These are phyloP conservation scores for Termitomyces eurrhizus DNA, from an alignment of 768 basidiomycete genomes.

Conservation along the genomic window DNA sequence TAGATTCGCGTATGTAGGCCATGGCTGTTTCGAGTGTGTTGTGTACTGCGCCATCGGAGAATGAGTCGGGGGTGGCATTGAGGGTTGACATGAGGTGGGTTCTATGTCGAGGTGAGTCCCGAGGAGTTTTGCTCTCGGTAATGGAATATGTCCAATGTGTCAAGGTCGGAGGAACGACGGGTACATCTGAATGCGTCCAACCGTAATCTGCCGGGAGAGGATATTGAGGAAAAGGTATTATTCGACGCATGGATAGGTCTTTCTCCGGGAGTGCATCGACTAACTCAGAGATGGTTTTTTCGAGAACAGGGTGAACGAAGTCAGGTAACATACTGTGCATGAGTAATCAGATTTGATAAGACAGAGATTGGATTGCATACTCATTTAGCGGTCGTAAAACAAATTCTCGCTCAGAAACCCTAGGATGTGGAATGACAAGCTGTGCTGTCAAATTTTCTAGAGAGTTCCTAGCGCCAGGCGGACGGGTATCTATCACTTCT, in stretches of 20 bases:
- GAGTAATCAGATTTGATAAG: background rate
- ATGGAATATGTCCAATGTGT: slow-evolving; percentile 47
- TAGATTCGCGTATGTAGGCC: slow-evolving; percentile 44
- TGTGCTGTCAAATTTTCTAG: slow-evolving; percentile 60
- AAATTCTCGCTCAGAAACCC: slow-evolving; percentile 84
- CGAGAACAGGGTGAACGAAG: slow-evolving; percentile 58
- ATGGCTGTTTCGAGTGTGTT: slow-evolving; percentile 51
- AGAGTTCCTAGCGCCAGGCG: slow-evolving; percentile 29
- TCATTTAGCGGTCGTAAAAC: slow-evolving; percentile 85
- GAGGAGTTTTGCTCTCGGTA: slow-evolving; percentile 12
- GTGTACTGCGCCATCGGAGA: slow-evolving; percentile 79
- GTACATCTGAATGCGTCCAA: slow-evolving; percentile 22
- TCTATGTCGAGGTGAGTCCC: slow-evolving; percentile 22
- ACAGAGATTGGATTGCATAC: slow-evolving; percentile 43
- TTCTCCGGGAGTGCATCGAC: slow-evolving; percentile 36
- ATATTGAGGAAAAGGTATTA: slow-evolving; percentile 69
- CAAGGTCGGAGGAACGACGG: slow-evolving; percentile 41
- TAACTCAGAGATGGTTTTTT: slow-evolving; percentile 43
- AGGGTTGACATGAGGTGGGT: slow-evolving; percentile 89
- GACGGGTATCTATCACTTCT: slow-evolving; percentile 53
- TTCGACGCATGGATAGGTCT: slow-evolving; percentile 57
- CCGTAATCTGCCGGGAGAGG: slow-evolving; percentile 27
- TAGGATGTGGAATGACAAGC: slow-evolving; percentile 82
- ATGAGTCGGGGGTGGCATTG: slow-evolving; percentile 93
- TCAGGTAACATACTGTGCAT: slow-evolving; percentile 71